phyloP scores from a whole-genome alignment of 2,329 filamentous ascomycete genomes.

The Lithohypha guttulata region DNA sequence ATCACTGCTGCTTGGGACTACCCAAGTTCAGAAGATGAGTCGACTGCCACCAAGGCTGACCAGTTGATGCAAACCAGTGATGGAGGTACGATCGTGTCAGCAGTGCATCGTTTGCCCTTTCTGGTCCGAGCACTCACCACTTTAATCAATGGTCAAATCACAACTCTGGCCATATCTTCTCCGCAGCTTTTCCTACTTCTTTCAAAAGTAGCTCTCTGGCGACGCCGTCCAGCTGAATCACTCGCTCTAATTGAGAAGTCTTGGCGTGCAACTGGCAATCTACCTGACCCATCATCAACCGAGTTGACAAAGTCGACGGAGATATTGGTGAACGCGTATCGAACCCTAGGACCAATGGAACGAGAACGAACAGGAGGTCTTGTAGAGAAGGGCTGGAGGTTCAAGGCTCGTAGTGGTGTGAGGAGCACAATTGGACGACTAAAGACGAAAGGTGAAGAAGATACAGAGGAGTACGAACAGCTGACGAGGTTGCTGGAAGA shows the following conservation, averaged over 20 bases:
- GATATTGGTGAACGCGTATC: slow-evolving; percentile 70
- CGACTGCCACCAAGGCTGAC: neutral
- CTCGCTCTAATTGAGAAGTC: slow-evolving; percentile 80
- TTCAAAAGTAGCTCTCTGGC: slow-evolving; percentile 62
- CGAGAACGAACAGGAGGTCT: slow-evolving; percentile 41
- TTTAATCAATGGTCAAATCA: slow-evolving; percentile 62
- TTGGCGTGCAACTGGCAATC: slow-evolving; percentile 61
- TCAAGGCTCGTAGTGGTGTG: slow-evolving; percentile 76
- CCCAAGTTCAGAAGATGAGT: slow-evolving; percentile 9
- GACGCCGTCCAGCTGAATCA: slow-evolving; percentile 57
- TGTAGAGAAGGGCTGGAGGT: slow-evolving; percentile 73
- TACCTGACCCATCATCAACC: slow-evolving; percentile 54
- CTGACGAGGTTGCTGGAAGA: slow-evolving; percentile 24
- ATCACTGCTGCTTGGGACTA: slow-evolving; percentile 43
- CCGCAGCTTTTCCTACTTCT: slow-evolving; percentile 68
- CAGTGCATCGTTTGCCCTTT: slow-evolving; percentile 48
- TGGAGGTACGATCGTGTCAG: slow-evolving; percentile 30
- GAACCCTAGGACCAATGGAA: slow-evolving; percentile 55
- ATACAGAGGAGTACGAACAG: slow-evolving; percentile 36
- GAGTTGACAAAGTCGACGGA: slow-evolving; percentile 67
- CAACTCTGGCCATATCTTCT: slow-evolving; percentile 73
- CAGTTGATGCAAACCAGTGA: slow-evolving; percentile 15
- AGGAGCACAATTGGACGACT: slow-evolving; percentile 73
- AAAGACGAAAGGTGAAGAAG: slow-evolving; percentile 76
- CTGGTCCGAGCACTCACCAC: slow-evolving; percentile 44